A percentile compares a stretch with the other conserved stretches of the same genome.
Conservation (phyloP, 208 protist species). For the Leishmania tarentolae region DNA sequence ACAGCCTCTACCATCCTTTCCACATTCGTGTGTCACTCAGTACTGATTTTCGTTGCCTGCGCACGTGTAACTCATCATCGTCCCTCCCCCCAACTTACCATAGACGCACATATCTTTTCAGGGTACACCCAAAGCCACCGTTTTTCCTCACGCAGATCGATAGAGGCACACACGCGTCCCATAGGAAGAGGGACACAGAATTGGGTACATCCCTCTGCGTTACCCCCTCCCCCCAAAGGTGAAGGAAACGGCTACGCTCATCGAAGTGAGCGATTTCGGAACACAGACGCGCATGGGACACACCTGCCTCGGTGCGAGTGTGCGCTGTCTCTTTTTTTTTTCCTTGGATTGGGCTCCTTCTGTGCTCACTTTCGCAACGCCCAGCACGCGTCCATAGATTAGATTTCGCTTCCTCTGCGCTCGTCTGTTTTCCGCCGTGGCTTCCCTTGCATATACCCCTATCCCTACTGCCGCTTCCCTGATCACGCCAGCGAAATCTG, state of each 20-base stretch:
- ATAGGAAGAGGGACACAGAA: neutral
- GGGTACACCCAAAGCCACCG: neutral
- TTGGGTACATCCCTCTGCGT: neutral
- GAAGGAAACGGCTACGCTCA: neutral
- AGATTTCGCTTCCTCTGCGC: neutral
- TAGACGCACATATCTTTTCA: slow-evolving; percentile 4
- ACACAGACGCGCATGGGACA: no score
- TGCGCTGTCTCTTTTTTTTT: neutral
- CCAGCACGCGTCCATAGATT: neutral
- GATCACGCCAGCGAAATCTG: neutral
- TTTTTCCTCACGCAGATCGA: neutral
- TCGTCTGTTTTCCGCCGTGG: neutral
- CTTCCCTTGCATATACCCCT: neutral
- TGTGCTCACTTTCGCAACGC: neutral
- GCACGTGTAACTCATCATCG: neutral
- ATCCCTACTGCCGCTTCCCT: neutral
- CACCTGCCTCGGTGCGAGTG: neutral
- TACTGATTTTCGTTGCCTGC: neutral
- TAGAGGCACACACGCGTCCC: neutral
- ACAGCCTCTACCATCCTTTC: neutral
- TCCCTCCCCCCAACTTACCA: neutral
- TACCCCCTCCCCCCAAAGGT: neutral
- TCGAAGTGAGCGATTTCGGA: neutral
- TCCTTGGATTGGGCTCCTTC: neutral
- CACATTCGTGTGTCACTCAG: neutral